Base-by-base conservation (phyloP, 1,284 basidiomycete genomes). In the Cryptococcus jaspeensis region DNA sequence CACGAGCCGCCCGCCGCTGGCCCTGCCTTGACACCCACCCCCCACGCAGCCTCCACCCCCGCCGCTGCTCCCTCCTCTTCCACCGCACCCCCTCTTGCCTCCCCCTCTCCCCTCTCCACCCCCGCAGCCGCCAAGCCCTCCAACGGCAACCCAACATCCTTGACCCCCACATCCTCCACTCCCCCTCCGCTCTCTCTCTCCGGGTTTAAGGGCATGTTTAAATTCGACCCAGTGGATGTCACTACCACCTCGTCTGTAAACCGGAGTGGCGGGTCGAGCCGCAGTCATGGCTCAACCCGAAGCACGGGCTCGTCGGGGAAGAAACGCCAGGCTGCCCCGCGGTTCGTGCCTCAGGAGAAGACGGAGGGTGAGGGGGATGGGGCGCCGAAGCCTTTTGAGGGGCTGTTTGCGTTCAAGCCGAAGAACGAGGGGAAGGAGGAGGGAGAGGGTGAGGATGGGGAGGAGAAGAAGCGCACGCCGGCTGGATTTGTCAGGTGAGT, bases 401-500 rank as follows among this genome's bases (percentile, higher is more conserved):
- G 53, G 7, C n/a, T 55, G 45, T 59, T 59, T 28, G 44, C 50
- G 6, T 55, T 56, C 28, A 41, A 56, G 43, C 45, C 39, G 23
- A 56, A 59, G 12, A 55, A 55, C 3, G 28, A 32, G 28, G 28
- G 9, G 28, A 18, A 50, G 5, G 50, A 56, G 46, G 58, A 49
- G 5, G 51, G 51, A 12, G 37, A 52, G 5, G 47, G 53, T 46
- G 52, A 40, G 39, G 11, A 39, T 18, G 20, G 12, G 28, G 28
- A 9, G 0, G 22, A 40, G 13, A 37, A 32, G 12, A 38, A 50
- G 37, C 16, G 20, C 54, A 32, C 45, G 32, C 60, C 63, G 22
- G 44, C 49, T 22, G 69, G 66, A 15, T 71, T 69, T 45, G 65
- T 71, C 43, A 65, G 65, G 67, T 70, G 54, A 63, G 67, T 50